Evolutionary conservation across 768 basidiomycete genomes (phyloP).

Genomic region (Podaxis sp.): DNA sequence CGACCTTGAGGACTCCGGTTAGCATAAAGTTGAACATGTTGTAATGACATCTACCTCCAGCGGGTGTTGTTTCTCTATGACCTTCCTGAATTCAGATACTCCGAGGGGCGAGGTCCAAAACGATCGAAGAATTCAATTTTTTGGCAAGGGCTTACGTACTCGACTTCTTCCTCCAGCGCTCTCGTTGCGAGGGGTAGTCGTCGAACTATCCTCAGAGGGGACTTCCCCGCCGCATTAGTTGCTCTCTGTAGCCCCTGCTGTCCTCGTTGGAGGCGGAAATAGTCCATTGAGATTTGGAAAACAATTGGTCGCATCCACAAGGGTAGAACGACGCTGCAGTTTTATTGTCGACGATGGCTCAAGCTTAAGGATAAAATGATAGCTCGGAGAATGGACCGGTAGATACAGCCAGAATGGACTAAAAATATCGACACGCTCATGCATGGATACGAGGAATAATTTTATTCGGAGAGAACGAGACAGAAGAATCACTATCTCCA

Average conservation of each 20-base stretch:
- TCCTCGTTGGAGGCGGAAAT: not conserved
- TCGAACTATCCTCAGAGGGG: slow-evolving; percentile 1
- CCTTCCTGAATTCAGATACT: slow-evolving; percentile 10
- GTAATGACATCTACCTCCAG: slow-evolving; percentile 2
- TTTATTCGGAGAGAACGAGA: not conserved
- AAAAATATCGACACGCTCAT: slow-evolving; percentile 1
- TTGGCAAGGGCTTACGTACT: slow-evolving; percentile 16
- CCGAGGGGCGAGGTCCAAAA: slow-evolving; percentile 13
- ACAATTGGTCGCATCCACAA: not conserved
- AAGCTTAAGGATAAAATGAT: not conserved
- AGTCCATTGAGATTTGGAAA: not conserved
- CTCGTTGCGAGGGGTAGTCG: slow-evolving; percentile 9
- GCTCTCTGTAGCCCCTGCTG: not conserved
- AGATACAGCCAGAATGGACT: not conserved
- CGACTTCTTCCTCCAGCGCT: slow-evolving; percentile 15
- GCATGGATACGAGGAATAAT: not conserved
- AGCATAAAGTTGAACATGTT: slow-evolving; percentile 10
- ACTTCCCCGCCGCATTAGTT: not conserved
- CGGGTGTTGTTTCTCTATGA: not conserved
- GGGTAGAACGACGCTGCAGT: not conserved
- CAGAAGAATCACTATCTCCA: slow-evolving; percentile 3
- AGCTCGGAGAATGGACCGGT: not conserved
- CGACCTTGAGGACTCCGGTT: not conserved
- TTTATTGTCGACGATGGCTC: not conserved
- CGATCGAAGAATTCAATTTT: not conserved